Conservation (phyloP, 148 eudicot species). For the Hydrangea macrophylla region DNA sequence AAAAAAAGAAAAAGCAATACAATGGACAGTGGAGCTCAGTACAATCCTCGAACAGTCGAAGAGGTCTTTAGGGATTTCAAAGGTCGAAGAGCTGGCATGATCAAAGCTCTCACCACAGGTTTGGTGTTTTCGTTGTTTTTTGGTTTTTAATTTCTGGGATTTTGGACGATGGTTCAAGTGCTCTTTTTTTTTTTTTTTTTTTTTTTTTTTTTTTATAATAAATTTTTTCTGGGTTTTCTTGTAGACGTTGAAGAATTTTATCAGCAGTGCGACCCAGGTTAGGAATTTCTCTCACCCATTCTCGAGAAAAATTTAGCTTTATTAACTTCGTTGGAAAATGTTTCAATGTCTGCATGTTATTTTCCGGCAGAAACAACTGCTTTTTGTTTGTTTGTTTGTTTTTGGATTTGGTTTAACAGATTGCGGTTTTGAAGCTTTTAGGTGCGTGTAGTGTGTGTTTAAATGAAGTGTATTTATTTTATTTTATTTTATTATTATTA, state of each 20-base stretch:
- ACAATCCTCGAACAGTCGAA: constrained; percentile 57
- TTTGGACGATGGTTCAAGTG: neutral
- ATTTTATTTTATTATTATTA: neutral
- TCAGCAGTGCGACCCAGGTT: constrained; percentile 44
- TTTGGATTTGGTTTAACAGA: too few species aligned
- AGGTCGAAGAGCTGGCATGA: constrained; percentile 48
- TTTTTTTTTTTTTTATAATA: too few species aligned
- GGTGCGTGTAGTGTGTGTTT: too few species aligned
- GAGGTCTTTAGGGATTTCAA: constrained; percentile 66
- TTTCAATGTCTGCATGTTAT: neutral
- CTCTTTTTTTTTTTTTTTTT: neutral
- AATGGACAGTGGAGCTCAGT: constrained; percentile 41
- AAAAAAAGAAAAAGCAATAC: too few species aligned
- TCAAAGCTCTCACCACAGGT: constrained; percentile 61
- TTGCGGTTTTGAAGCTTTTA: too few species aligned
- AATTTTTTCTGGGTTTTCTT: neutral
- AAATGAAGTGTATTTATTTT: neutral
- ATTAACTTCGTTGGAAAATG: neutral
- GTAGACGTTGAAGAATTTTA: constrained; percentile 36
- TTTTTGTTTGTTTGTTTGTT: neutral
- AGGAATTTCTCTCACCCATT: neutral
- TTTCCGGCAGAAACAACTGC: neutral
- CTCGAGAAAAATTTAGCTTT: neutral
- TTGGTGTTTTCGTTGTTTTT: neutral
- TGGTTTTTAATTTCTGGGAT: neutral